Evolutionary conservation across 2,329 filamentous ascomycete genomes (phyloP).

Genomic region (Fusarium fujikuroi): DNA sequence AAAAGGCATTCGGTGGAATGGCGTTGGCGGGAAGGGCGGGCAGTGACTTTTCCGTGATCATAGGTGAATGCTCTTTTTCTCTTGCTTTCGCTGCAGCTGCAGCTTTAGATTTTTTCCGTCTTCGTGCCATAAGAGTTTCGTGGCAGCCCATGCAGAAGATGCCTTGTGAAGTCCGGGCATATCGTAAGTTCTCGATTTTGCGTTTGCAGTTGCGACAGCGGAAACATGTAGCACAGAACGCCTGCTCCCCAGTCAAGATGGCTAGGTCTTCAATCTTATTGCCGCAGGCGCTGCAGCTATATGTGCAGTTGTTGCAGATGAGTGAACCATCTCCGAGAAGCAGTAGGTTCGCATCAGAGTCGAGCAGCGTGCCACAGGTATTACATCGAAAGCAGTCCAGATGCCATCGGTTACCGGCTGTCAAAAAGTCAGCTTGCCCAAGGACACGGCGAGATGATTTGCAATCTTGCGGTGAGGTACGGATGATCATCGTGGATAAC

Average conservation of each 20-base stretch:
- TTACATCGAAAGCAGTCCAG: slow-evolving; percentile 99
- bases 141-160: slow-evolving; percentile 99
- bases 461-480: slow-evolving; percentile 24
- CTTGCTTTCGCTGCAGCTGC: slow-evolving; percentile 67
- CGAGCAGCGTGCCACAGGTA: slow-evolving; percentile 92
- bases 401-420: slow-evolving; percentile 97
- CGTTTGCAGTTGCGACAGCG: slow-evolving; percentile 97
- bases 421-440: slow-evolving; percentile 44
- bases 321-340: slow-evolving; percentile 97
- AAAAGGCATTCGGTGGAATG: slow-evolving; percentile 70
- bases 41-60: slow-evolving; percentile 89
- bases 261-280: slow-evolving; percentile 99
- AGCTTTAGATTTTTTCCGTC: slow-evolving; percentile 85
- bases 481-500: slow-evolving; percentile 1
- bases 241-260: slow-evolving; percentile 96
- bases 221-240: slow-evolving; percentile 97
- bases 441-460: slow-evolving; percentile 1
- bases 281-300: slow-evolving; percentile 95
- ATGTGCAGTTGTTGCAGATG: slow-evolving; percentile 99
- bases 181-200: slow-evolving; percentile 98
- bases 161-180: slow-evolving; percentile 96
- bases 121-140: slow-evolving; percentile 92
- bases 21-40: slow-evolving; percentile 88
- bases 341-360: slow-evolving; percentile 97
- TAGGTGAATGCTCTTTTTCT: slow-evolving; percentile 71